Evolutionary conservation across 1,284 basidiomycete genomes (phyloP), one percentile per base, ranked within the genome.

Genomic region (Malassezia globosa): DNA sequence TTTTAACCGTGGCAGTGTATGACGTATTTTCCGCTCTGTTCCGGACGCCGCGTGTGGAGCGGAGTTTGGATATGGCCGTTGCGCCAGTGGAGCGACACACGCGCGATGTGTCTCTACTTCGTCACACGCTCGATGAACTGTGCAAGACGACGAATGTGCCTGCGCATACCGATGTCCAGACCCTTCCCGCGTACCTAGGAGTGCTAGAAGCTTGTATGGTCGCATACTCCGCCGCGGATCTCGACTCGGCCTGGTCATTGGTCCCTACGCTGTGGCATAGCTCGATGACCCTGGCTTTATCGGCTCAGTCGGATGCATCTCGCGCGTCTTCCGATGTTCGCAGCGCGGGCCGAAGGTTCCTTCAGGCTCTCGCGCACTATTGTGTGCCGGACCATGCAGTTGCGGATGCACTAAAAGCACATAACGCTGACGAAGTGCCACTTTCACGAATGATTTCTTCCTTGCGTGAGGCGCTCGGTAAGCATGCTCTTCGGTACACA

Each of bases 11-110:
- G 11, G 60, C 64, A 36, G 61, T 64, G 10, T 65, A 67, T 47
- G 66, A 69, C 19, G 64, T 66, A 26, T 71, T 71, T 38, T 57
- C 62, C 10, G 59, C 60, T n/a, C 56, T 71, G 49, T 66, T 69
- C 56, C 10, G 59, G 48, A 36, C 56, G 54, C 34, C 64, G 3
- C 16, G 6, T 5, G 27, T 41, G 18, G 29, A 27, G 14, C 27
- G 41, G 4, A 25, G 22, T 10, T n/a, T 39, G 16, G 34, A 11
- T 8, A 10, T 34, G 7, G 13, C 24, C 10, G 18, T 41, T n/a
- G 18, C 23, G n/a, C 36, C 49, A 10, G 25, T 27, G n/a, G 11
- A 37, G 10, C 10, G 8, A 14, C 38, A 23, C 16, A 4, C 38
- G 24, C 44, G 44, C 27, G 45, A 47, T 26, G 39, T 42, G 18